Conservation (phyloP, 2,329 filamentous ascomycete genomes). For the Arthrinium phaeospermum region DNA sequence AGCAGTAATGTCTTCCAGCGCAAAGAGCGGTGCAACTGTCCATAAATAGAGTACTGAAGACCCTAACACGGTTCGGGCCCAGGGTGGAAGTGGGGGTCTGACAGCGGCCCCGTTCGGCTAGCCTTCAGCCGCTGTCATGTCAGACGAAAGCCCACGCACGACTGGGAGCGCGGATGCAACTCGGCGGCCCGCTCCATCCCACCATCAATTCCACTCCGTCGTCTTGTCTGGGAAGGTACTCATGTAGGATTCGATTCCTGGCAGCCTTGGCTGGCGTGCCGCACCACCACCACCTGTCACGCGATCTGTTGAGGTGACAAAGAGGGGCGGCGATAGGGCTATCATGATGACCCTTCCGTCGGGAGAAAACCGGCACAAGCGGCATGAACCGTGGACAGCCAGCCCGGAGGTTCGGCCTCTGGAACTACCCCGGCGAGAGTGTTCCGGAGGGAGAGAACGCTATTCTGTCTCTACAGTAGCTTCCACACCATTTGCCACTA, state of each 20-base stretch:
- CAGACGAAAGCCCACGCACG: not conserved
- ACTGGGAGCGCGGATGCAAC: not conserved
- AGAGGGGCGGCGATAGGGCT: not conserved
- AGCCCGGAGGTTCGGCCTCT: too few relatives aligned
- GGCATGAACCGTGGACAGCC: too few relatives aligned
- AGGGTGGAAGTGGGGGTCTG: too few relatives aligned
- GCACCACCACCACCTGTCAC: not conserved
- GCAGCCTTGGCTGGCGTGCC: too few relatives aligned
- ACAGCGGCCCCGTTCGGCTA: not conserved
- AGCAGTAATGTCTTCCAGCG: not conserved
- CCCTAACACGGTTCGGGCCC: too few relatives aligned
- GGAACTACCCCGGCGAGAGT: too few relatives aligned
- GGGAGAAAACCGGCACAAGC: too few relatives aligned
- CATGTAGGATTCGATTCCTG: not conserved
- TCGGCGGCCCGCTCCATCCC: not conserved
- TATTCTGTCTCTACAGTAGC: too few relatives aligned
- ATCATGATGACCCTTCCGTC: not conserved
- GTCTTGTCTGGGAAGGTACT: not conserved
- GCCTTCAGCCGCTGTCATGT: not conserved
- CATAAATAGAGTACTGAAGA: not conserved
- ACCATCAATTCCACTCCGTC: not conserved
- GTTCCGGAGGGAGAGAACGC: too few relatives aligned
- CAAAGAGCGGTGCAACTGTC: not conserved
- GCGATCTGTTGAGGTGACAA: not conserved
- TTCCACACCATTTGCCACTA: too few relatives aligned